Percentiles rank a stretch among this genome's conserved stretches.
Conservation (phyloP, 345 rosid genomes). For the Populus davidiana region DNA sequence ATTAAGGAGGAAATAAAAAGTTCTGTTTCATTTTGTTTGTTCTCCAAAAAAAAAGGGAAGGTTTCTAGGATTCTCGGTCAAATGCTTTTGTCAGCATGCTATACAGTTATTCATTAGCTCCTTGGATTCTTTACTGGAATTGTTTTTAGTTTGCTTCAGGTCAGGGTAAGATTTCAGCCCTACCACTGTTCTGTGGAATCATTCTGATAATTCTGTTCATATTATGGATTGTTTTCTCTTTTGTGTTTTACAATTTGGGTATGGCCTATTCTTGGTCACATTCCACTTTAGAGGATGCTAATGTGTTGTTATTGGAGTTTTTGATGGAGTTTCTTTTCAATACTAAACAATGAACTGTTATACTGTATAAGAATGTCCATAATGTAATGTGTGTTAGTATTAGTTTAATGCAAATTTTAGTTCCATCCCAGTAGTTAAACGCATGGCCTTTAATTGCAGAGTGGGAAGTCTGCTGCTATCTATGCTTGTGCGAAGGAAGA, state of each 20-base stretch:
- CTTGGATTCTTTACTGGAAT: not conserved
- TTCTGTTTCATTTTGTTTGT: not conserved
- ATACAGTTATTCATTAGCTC: no score
- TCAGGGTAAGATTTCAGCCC: not conserved
- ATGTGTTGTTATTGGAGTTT: not conserved
- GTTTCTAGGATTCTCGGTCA: not conserved
- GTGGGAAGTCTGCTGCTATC: conserved; percentile 94
- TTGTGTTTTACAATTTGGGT: not conserved
- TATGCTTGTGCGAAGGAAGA: conserved; percentile 92
- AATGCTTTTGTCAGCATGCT: not conserved
- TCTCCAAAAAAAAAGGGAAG: not conserved
- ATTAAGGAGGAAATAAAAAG: not conserved
- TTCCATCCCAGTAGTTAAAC: not conserved
- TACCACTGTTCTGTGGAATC: not conserved
- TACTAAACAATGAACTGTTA: not conserved
- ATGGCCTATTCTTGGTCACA: not conserved
- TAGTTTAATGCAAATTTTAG: conserved; percentile 6
- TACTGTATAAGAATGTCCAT: not conserved
- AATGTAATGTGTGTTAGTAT: not conserved
- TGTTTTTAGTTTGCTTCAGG: not conserved
- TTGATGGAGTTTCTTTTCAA: not conserved
- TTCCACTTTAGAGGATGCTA: conserved; percentile 6
- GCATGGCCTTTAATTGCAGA: conserved; percentile 40
- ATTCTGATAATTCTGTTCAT: not conserved
- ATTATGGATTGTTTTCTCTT: not conserved